phyloP scores from a whole-genome alignment of 2,329 filamentous ascomycete genomes.

The Phaeosphaeriaceae sp. region DNA sequence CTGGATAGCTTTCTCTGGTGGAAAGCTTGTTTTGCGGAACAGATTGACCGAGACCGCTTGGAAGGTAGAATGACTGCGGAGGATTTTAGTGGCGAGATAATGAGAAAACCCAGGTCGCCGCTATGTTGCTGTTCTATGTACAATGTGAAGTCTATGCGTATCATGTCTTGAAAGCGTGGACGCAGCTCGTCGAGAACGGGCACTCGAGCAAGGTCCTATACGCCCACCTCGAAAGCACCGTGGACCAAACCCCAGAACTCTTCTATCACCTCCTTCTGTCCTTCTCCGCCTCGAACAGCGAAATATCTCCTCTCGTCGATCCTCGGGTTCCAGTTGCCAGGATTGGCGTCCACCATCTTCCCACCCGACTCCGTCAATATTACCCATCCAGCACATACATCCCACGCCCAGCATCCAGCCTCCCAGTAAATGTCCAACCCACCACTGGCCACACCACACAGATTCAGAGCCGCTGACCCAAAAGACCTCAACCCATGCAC shows the following conservation, averaged over 20 bases:
- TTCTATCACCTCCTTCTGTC: slow-evolving; percentile 55
- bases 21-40: slow-evolving; percentile 26
- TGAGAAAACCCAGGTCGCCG: slow-evolving; percentile 37
- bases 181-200: neutral
- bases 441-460: slow-evolving; percentile 75
- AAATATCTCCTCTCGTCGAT: slow-evolving; percentile 66
- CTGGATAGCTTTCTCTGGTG: slow-evolving; percentile 28
- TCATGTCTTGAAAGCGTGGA: neutral
- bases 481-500: slow-evolving; percentile 75
- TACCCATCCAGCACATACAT: slow-evolving; percentile 82
- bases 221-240: slow-evolving; percentile 54
- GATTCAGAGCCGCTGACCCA: slow-evolving; percentile 76
- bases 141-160: neutral
- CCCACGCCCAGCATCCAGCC: slow-evolving; percentile 85
- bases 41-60: slow-evolving; percentile 38
- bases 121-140: slow-evolving; percentile 19
- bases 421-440: slow-evolving; percentile 81
- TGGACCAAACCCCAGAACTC: slow-evolving; percentile 58
- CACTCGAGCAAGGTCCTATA: slow-evolving; percentile 7
- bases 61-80: slow-evolving; percentile 29
- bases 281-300: slow-evolving; percentile 55
- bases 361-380: slow-evolving; percentile 78
- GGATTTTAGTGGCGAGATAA: slow-evolving; percentile 34
- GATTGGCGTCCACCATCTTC: slow-evolving; percentile 74
- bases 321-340: slow-evolving; percentile 69